These are phyloP conservation scores for Phyllosticta ampelicida DNA, from an alignment of 2,329 filamentous ascomycete species.

Conservation along the genomic window DNA sequence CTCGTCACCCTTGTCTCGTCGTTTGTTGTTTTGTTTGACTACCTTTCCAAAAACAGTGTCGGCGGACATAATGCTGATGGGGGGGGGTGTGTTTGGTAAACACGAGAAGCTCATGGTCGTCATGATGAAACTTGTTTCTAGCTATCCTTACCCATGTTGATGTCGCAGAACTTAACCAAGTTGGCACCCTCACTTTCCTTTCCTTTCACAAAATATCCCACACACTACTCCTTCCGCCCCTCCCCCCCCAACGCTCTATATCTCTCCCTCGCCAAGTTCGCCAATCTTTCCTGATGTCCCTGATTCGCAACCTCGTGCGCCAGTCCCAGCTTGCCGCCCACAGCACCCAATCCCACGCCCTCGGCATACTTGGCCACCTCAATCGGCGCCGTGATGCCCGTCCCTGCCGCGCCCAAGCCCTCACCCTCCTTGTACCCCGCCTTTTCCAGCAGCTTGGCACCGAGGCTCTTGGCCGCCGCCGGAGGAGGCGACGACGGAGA, in stretches of 20 bases:
- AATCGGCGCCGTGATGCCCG: constrained; percentile 54
- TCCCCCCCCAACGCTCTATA: neutral
- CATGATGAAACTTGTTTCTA: too few species aligned
- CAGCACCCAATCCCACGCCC: constrained; percentile 59
- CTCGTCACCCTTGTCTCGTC: too few species aligned
- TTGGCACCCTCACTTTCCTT: neutral
- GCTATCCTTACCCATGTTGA: too few species aligned
- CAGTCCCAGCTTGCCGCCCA: constrained; percentile 59
- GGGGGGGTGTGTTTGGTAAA: too few species aligned
- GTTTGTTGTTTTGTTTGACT: too few species aligned
- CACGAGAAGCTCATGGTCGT: too few species aligned
- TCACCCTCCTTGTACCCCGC: constrained; percentile 60
- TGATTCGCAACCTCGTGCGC: constrained; percentile 52
- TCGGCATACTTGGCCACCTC: constrained; percentile 54
- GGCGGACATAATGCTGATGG: too few species aligned
- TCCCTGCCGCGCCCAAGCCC: constrained; percentile 53
- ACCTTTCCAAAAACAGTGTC: too few species aligned
- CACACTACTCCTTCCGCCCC: neutral
- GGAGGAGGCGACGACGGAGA: constrained; percentile 26
- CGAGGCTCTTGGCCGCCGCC: constrained; percentile 53
- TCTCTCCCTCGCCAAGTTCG: constrained; percentile 55
- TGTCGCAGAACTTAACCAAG: too few species aligned
- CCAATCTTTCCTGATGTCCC: constrained; percentile 53
- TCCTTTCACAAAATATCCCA: neutral
- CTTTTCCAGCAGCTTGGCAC: constrained; percentile 57